These are phyloP conservation scores for Stropharia rugosoannulata DNA, from an alignment of 768 basidiomycete genomes.

Conservation along the genomic window DNA sequence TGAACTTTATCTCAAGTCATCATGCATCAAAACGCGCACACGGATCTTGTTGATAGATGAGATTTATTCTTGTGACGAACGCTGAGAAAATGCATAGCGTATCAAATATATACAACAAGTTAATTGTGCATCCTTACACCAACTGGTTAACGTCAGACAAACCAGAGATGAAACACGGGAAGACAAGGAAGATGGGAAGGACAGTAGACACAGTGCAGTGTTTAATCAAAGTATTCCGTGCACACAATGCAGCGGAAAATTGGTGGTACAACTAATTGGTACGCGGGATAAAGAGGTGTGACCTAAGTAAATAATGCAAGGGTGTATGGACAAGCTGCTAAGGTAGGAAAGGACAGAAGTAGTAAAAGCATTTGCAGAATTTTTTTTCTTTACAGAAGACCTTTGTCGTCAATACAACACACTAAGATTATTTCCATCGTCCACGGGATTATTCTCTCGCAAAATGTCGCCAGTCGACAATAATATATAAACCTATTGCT, in stretches of 20 bases:
- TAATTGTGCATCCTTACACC: conserved; percentile 11
- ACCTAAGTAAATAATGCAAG: conserved; percentile 5
- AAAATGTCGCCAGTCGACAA: conserved; percentile 24
- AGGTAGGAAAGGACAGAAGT: conserved; percentile 7
- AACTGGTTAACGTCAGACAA: conserved; percentile 10
- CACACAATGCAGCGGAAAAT: conserved; percentile 12
- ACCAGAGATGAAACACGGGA: conserved; percentile 9
- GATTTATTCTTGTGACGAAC: background rate
- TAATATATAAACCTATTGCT: conserved; percentile 23
- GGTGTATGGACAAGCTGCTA: conserved; percentile 4
- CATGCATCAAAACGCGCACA: background rate
- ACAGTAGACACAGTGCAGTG: conserved; percentile 24
- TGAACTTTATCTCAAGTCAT: background rate
- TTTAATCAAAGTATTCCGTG: conserved; percentile 11
- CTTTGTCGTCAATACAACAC: conserved; percentile 15
- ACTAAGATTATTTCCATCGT: conserved; percentile 16
- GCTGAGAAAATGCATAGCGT: background rate
- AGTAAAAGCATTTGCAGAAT: conserved; percentile 5
- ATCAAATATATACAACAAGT: conserved; percentile 15
- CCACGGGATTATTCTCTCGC: conserved; percentile 20
- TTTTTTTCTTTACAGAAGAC: conserved; percentile 15
- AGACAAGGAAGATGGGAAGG: conserved; percentile 16
- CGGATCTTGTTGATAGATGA: background rate
- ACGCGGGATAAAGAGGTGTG: conserved; percentile 8
- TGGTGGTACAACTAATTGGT: conserved; percentile 14